Conservation (phyloP, 345 rosid species). For the Gossypium longicalyx region DNA sequence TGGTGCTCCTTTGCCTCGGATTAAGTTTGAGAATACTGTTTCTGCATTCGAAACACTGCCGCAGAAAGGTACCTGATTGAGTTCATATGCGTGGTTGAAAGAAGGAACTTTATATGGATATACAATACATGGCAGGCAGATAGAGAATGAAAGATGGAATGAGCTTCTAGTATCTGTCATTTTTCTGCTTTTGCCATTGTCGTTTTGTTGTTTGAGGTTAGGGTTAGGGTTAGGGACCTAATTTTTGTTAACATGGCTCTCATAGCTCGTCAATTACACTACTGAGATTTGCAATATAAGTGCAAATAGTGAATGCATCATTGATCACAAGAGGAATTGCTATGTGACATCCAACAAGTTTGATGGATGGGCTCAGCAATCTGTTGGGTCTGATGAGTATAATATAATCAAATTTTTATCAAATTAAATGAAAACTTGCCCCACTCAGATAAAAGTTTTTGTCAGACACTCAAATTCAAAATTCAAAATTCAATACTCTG, state of each 20-base stretch:
- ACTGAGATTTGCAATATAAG: not conserved
- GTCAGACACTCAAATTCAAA: too few species aligned
- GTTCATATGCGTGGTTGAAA: not conserved
- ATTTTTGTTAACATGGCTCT: not conserved
- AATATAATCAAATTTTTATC: too few species aligned
- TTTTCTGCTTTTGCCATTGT: not conserved
- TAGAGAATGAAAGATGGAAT: not conserved
- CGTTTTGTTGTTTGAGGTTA: not conserved
- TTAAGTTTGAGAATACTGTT: constrained; percentile 75
- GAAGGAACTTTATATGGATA: not conserved
- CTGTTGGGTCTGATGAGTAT: too few species aligned
- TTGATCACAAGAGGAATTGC: too few species aligned
- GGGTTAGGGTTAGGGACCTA: not conserved
- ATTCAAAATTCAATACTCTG: too few species aligned
- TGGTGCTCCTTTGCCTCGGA: constrained; percentile 67
- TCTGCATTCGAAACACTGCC: constrained; percentile 97
- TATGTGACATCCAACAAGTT: too few species aligned
- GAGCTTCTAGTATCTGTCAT: not conserved
- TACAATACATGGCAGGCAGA: not conserved
- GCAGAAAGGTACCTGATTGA: constrained; percentile 61
- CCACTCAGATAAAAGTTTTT: too few species aligned
- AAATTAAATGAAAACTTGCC: too few species aligned
- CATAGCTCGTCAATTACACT: not conserved
- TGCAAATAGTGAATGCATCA: not conserved
- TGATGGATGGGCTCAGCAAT: too few species aligned